phyloP scores from a whole-genome alignment of 176 grass and related monocot genomes.

The Musa troglodytarum region DNA sequence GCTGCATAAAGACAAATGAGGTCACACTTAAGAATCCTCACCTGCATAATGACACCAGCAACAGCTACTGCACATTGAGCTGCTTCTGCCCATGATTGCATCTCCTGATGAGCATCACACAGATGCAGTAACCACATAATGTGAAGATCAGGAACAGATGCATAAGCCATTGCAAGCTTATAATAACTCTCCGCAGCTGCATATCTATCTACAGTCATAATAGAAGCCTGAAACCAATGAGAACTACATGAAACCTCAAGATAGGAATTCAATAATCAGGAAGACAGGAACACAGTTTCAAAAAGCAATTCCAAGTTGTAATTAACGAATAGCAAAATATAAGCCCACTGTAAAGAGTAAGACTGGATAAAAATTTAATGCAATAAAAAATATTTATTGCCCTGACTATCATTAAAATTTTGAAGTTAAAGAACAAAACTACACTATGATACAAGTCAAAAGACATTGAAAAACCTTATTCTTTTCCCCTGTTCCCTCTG shows the following conservation, averaged over 20 bases:
- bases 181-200: constrained; percentile 90
- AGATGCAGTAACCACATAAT: constrained; percentile 99
- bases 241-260: not conserved
- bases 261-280: not conserved
- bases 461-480: no score
- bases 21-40: constrained; percentile 17
- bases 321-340: not conserved
- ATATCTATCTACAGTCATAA: constrained; percentile 69
- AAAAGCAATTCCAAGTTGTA: not conserved
- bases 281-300: not conserved
- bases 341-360: not conserved
- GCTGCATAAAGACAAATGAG: not conserved
- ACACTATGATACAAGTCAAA: no score
- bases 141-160: constrained; percentile 90
- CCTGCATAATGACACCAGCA: constrained; percentile 99
- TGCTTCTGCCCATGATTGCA: constrained; percentile 99
- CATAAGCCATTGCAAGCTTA: constrained; percentile 87
- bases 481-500: no score
- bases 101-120: constrained; percentile 96
- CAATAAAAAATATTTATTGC: no score
- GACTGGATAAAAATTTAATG: not conserved
- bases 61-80: constrained; percentile 98
- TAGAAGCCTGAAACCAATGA: constrained; percentile 42
- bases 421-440: no score
- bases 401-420: no score